Base-by-base conservation (phyloP, 768 basidiomycete species). In the Collybia sordida region DNA sequence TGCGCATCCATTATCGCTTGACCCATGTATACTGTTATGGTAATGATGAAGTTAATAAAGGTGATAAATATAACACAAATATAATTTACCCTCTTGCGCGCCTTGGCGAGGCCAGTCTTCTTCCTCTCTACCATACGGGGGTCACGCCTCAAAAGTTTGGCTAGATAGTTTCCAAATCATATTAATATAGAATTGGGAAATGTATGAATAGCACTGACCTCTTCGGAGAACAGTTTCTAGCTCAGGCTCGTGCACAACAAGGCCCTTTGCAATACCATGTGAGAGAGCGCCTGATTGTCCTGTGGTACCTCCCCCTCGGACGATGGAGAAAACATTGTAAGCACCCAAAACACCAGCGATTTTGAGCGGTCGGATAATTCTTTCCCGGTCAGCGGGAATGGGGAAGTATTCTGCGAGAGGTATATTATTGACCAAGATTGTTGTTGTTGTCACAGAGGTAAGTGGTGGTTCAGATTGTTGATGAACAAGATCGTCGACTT, bases 111-210 rank as follows among this genome's bases (percentile, higher is more conserved):
- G 50, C 92, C 92, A 14, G 96, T 91, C 81, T 99, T 99, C 75
- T 99, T 99, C 60, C 96, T 80, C 72, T 99, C 96, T 24, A 97
- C 95, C 91, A 96, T 91, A 69, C 97, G 88, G 40, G 94, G 93
- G 75, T 99, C 96, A 60, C 95, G 85, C 66, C 84, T 83, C 50
- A 93, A 70, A 41, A 95, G 73, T 73, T 92, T 88, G 51, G 90
- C 95, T 97, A 24, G 45, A 48, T 28, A 56, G 50, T 46, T 23
- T 46, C 50, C 41, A 14, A 40, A 23, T n/a, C n/a, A n/a, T n/a
- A n/a, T 37, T 23, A 11, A 15, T 6, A 1, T 47, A 21, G 53
- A 12, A 53, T 42, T 9, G 21, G 35, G 51, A 17, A 31, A 8
- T 4, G 19, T 28, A 2, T 21, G 23, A 14, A 52, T 9, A 7